Evolutionary conservation across 805 yeast genomes (phyloP), one percentile per base, ranked within the genome.

Genomic region (Candida tallmaniae): DNA sequence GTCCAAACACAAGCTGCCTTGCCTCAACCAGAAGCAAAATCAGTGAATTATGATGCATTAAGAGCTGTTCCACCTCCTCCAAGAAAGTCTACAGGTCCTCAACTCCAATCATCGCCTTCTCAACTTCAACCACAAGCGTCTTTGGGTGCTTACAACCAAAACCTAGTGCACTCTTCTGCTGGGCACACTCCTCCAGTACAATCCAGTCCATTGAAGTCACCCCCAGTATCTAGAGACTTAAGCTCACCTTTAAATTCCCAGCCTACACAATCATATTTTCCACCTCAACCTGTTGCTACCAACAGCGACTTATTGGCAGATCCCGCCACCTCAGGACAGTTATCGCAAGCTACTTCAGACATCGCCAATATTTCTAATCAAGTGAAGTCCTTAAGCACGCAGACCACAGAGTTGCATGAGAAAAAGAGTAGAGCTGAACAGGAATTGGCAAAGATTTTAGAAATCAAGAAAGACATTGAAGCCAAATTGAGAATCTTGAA

Each of bases 281-380:
- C 33, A 7, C 27, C 35, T 19, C 19, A 28, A 12, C 16, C 13
- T 33, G 21, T 34, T 29, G 14, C 27, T 6, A 8, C 29, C 5
- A 31, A 31, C 31, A 15, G 29, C 14, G 85, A 78, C 41, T 56
- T 79, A 32, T 62, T 75, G 35, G 78, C 82, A 0, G 82, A 79
- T 39, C 63, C 68, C 5, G 84, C 74, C 33, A 70, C 80, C 1
- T 73, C 85, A 1, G 77, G 79, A 19, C 78, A 80, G 50, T 63
- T 87, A 32, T 78, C 95, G 1, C 74, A 76, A 40, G 90, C 95
- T 4, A 78, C 93, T 5, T 74, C 88, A 5, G 96, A 86, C 47
- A 73, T 87, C 55, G 96, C 95, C 11, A 86, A 89, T 47, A 68
- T 84, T 27, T 83, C 95, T 0, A 85, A 81, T 47, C 96, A 89